Percentiles rank a stretch among this genome's conserved stretches.
Conservation (phyloP, 2,329 filamentous ascomycete species). For the Zymoseptoria crescenta region DNA sequence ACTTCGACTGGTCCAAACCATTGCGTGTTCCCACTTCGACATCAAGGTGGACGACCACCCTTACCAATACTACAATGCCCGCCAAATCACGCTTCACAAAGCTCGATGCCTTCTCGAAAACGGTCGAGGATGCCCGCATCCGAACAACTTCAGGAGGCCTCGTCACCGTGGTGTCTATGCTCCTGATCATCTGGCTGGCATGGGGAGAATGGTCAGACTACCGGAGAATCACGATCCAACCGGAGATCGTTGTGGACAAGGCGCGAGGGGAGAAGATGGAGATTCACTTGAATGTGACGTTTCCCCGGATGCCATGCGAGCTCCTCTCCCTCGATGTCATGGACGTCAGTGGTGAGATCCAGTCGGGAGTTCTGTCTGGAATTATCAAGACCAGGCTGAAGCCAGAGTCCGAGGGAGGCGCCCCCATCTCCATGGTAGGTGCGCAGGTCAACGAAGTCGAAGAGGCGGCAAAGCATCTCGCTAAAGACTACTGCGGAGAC, state of each 20-base stretch:
- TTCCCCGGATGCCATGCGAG: conserved; percentile 89
- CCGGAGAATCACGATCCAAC: conserved; percentile 73
- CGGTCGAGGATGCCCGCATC: conserved; percentile 55
- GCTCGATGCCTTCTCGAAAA: conserved; percentile 98
- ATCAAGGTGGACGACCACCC: neutral
- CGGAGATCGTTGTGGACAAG: conserved; percentile 93
- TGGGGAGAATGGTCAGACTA: conserved; percentile 98
- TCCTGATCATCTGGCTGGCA: conserved; percentile 80
- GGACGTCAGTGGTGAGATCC: conserved; percentile 96
- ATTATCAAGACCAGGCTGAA: conserved; percentile 82
- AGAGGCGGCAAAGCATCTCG: conserved; percentile 64
- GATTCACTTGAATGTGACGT: conserved; percentile 95
- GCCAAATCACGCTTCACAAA: conserved; percentile 88
- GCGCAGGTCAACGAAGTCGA: conserved; percentile 64
- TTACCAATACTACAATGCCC: conserved; percentile 53
- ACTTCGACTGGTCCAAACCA: neutral
- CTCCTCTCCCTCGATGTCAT: conserved; percentile 95
- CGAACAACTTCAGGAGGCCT: conserved; percentile 92
- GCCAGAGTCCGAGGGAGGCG: conserved; percentile 64
- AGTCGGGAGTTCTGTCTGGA: conserved; percentile 87
- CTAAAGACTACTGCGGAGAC: conserved; percentile 83
- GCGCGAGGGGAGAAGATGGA: conserved; percentile 98
- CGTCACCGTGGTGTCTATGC: conserved; percentile 82
- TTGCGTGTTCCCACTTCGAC: neutral
- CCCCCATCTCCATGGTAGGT: conserved; percentile 61